Evolutionary conservation across 1,139 yeast genomes (phyloP), one percentile per base, ranked within the genome.

Genomic region (Geotrichum australiense): DNA sequence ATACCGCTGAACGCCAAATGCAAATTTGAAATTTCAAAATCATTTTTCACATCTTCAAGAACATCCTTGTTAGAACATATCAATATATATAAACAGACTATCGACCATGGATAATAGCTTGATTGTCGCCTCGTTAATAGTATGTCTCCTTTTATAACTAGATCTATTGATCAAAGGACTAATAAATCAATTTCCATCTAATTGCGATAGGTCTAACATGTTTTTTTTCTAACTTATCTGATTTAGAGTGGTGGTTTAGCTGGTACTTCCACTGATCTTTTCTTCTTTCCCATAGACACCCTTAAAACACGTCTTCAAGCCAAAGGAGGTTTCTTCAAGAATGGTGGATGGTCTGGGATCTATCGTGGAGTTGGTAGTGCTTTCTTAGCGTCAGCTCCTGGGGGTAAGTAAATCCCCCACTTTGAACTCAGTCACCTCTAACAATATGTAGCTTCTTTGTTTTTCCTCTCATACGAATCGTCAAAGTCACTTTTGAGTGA

Each of bases 201-300:
- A n/a, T 15, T 29, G 20, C 16, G 15, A 15, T n/a, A 16, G 19
- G 4, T 18, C 20, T 20, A 10, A 14, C 18, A 5, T 8, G n/a
- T 49, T 37, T 20, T 15, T 12, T 21, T 16, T 32, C 16, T 32
- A 20, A 32, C 22, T 20, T 12, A 20, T 27, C 4, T 45, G 47
- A 20, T 28, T 7, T 47, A 78, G 78, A 78, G 93, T 57, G 98
- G 99, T 35, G 98, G 86, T 14, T 80, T 94, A 51, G 96, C 98
- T 2, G 98, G 98, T 10, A 89, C 96, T 3, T 80, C 94, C 5
- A 89, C 96, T 1, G 99, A 91, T 64, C 68, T 91, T 36, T 87
- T 84, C 6, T 91, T 91, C 63, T 91, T 91, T 68, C 98, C 99
- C 7, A 85, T 91, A 35, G 99, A 93, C 55, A 93, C 99, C 2